A percentile compares a stretch with the other conserved stretches of the same genome.
These are phyloP conservation scores for Penicillium sp. DNA, from an alignment of 2,329 filamentous ascomycete genomes.

Conservation along the genomic window DNA sequence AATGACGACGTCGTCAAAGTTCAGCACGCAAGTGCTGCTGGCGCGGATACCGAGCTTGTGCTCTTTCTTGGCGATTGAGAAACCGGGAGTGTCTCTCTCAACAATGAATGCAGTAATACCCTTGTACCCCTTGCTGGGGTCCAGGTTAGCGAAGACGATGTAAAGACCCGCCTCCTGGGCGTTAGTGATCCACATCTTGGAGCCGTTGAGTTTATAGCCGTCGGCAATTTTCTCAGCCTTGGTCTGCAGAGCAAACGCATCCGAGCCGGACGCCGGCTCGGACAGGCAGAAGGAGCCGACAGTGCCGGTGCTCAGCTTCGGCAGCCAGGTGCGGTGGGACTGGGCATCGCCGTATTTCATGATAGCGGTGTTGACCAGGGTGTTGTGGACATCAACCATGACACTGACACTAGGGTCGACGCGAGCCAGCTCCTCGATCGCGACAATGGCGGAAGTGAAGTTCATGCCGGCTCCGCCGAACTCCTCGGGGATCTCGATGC, in stretches of 20 bases:
- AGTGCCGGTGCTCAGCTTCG: slow-evolving; percentile 81
- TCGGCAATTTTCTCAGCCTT: slow-evolving; percentile 76
- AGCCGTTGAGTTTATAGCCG: slow-evolving; percentile 81
- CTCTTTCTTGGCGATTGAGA: slow-evolving; percentile 97
- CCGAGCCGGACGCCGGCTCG: slow-evolving; percentile 86
- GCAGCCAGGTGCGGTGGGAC: slow-evolving; percentile 79
- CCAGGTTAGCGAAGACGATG: slow-evolving; percentile 95
- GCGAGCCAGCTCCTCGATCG: slow-evolving; percentile 91
- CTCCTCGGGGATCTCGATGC: slow-evolving; percentile 94
- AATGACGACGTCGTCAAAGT: slow-evolving; percentile 92
- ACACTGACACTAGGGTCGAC: slow-evolving; percentile 94
- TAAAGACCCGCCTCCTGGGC: slow-evolving; percentile 89
- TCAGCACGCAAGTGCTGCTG: slow-evolving; percentile 93
- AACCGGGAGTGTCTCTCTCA: slow-evolving; percentile 82
- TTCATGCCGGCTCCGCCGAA: slow-evolving; percentile 97
- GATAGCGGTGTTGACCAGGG: slow-evolving; percentile 88
- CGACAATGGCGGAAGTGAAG: slow-evolving; percentile 92
- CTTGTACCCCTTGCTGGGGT: slow-evolving; percentile 88
- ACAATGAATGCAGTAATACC: slow-evolving; percentile 95
- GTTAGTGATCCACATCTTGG: slow-evolving; percentile 99
- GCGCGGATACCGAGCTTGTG: slow-evolving; percentile 98
- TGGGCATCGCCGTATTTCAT: slow-evolving; percentile 74
- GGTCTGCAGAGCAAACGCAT: slow-evolving; percentile 91
- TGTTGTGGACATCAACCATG: slow-evolving; percentile 96
- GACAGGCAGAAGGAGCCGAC: slow-evolving; percentile 89